Evolutionary conservation across 202 grass and related monocot genomes (phyloP).

Genomic region (Bolboschoenoplectus hybrid): DNA sequence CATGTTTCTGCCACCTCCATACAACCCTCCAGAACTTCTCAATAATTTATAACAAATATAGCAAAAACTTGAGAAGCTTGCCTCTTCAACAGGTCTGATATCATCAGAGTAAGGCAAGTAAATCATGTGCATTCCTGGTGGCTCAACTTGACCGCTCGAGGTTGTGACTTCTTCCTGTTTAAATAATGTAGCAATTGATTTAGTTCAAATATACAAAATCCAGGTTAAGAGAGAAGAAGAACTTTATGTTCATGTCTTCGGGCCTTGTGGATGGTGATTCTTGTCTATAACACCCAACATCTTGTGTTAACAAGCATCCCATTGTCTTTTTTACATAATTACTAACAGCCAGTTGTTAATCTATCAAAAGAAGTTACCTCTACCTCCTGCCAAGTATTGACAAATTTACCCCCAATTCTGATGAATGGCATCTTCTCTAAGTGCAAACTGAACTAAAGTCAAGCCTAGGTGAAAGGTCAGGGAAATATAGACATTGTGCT

Average conservation of each 20-base stretch:
- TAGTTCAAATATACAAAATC: conserved; percentile 26
- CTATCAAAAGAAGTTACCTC: neutral
- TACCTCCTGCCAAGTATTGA: conserved; percentile 6
- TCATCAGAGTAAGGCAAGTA: conserved; percentile 95
- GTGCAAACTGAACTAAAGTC: conserved; percentile 14
- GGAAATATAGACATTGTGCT: conserved; percentile 8
- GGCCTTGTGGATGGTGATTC: neutral
- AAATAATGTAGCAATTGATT: conserved; percentile 39
- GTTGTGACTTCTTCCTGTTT: conserved; percentile 80
- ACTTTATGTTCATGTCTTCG: neutral
- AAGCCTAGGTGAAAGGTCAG: neutral
- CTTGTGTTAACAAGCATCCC: neutral
- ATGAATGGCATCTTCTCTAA: neutral
- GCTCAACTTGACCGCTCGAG: conserved; percentile 66
- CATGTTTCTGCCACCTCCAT: neutral
- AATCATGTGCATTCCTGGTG: conserved; percentile 96
- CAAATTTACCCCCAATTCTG: neutral
- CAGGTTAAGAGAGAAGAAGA: neutral
- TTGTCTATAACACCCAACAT: neutral
- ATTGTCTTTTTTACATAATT: neutral
- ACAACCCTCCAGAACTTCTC: neutral
- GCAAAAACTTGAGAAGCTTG: conserved; percentile 33
- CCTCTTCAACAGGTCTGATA: conserved; percentile 91
- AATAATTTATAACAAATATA: neutral
- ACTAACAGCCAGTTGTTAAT: neutral